Evolutionary conservation across 495 filamentous ascomycete species (phyloP).

Genomic region (Hypoxylon perforatum): DNA sequence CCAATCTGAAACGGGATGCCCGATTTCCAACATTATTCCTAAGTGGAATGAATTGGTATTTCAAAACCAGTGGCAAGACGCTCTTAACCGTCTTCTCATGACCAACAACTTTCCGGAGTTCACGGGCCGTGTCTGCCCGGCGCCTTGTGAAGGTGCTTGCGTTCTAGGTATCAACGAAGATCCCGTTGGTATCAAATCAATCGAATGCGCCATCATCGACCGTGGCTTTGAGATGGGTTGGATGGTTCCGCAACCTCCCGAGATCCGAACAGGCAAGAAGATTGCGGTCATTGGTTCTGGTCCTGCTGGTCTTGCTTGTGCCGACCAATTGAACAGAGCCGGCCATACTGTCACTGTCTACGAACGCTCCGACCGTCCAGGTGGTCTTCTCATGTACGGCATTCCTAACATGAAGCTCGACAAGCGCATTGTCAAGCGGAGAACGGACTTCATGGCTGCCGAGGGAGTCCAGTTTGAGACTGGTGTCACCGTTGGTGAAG

Average conservation of each 20-base stretch:
- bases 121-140: constrained; percentile 97
- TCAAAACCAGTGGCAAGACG: constrained; percentile 92
- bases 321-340: constrained; percentile 95
- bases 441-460: constrained; percentile 93
- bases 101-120: constrained; percentile 99
- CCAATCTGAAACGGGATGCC: constrained; percentile 96
- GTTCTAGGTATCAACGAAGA: constrained; percentile 99
- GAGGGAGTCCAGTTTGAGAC: constrained; percentile 91
- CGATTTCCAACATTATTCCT: constrained; percentile 99
- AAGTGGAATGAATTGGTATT: constrained; percentile 99
- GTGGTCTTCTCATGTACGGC: constrained; percentile 97
- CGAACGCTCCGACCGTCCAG: constrained; percentile 92
- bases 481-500: constrained; percentile 80
- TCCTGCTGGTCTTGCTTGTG: constrained; percentile 89
- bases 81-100: constrained; percentile 93
- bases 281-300: constrained; percentile 95
- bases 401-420: constrained; percentile 99
- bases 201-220: constrained; percentile 99
- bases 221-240: constrained; percentile 99
- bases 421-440: constrained; percentile 96
- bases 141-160: constrained; percentile 97
- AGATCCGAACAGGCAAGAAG: constrained; percentile 87
- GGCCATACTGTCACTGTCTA: constrained; percentile 94
- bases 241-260: constrained; percentile 90
- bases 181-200: constrained; percentile 97